A percentile compares a stretch with the other conserved stretches of the same genome.
Conservation (phyloP, 2,329 filamentous ascomycete genomes). For the Hymenoscyphus infarciens region DNA sequence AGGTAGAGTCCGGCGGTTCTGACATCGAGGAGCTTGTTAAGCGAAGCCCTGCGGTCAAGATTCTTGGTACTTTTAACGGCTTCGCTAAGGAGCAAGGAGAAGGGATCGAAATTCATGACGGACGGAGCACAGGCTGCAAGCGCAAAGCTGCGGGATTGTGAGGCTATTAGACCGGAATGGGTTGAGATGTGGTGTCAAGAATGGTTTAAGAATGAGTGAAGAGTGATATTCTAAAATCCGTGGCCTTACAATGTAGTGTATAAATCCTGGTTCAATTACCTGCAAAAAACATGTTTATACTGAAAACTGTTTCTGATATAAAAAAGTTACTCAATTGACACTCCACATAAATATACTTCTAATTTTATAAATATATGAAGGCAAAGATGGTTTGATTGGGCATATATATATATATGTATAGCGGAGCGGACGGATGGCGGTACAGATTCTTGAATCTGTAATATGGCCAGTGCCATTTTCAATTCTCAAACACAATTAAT, state of each 20-base stretch:
- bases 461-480: no score
- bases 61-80: background rate
- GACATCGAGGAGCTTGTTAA: conserved; percentile 1
- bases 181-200: background rate
- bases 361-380: no score
- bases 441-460: no score
- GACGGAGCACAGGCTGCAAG: background rate
- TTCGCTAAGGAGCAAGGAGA: background rate
- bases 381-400: no score
- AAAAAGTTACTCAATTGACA: no score
- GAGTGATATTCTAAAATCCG: background rate
- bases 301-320: no score
- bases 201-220: conserved; percentile 1
- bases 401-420: no score
- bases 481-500: background rate
- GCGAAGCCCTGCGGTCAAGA: conserved; percentile 4
- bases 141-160: background rate
- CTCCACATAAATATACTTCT: background rate
- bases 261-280: background rate
- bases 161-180: conserved; percentile 3
- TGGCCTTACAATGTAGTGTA: background rate
- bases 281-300: no score
- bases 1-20: background rate
- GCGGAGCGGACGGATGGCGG: no score
- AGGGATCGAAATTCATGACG: background rate